A percentile compares a stretch with the other conserved stretches of the same genome.
phyloP scores from a whole-genome alignment of 2,329 filamentous ascomycete genomes.

The Claviceps quebecensis region DNA sequence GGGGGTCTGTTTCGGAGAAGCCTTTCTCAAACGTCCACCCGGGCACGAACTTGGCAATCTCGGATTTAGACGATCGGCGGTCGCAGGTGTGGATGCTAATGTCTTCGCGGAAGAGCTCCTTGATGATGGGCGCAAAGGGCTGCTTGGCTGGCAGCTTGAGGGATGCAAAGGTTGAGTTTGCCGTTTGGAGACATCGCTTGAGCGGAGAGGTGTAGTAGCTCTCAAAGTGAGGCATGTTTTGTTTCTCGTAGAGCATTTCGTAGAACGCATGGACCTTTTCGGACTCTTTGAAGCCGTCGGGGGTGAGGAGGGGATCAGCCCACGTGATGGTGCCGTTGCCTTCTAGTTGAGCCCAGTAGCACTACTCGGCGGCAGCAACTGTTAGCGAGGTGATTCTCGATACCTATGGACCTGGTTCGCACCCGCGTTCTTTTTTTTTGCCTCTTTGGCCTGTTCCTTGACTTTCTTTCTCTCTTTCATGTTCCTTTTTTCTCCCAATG shows the following conservation, averaged over 20 bases:
- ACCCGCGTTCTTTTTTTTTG: too few relatives aligned
- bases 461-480: too few relatives aligned
- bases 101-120: constrained; percentile 51
- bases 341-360: constrained; percentile 51
- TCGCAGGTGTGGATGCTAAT: constrained; percentile 58
- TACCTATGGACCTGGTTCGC: not conserved
- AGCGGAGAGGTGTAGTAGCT: constrained; percentile 53
- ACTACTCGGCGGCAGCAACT: constrained; percentile 19
- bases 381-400: not conserved
- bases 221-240: constrained; percentile 46
- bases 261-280: constrained; percentile 45
- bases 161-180: constrained; percentile 43
- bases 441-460: not conserved
- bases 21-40: constrained; percentile 42
- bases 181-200: constrained; percentile 47
- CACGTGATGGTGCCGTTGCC: constrained; percentile 50
- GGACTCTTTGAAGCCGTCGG: constrained; percentile 42
- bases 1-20: constrained; percentile 40
- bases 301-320: constrained; percentile 50
- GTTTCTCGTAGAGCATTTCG: constrained; percentile 32
- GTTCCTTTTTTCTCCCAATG: too few relatives aligned
- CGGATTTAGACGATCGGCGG: constrained; percentile 38
- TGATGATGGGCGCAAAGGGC: constrained; percentile 45
- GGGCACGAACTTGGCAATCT: constrained; percentile 39
- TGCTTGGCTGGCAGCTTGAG: constrained; percentile 34